phyloP scores from a whole-genome alignment of 2,329 filamentous ascomycete species.

The Elsinoe arachidis region DNA sequence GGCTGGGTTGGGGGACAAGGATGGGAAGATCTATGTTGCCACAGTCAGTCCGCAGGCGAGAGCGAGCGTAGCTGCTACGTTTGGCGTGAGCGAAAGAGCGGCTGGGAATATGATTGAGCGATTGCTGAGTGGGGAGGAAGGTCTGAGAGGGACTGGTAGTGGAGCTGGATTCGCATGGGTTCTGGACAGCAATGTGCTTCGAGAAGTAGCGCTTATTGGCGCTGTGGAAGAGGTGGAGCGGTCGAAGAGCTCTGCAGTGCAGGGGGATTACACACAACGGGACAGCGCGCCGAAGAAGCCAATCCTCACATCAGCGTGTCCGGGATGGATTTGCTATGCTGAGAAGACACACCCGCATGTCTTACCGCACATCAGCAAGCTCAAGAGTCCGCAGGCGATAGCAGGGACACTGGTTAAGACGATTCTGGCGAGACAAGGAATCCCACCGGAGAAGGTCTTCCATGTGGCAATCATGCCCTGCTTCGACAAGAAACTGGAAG shows the following conservation, averaged over 20 bases:
- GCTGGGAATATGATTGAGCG: conserved; percentile 77
- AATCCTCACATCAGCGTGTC: conserved; percentile 81
- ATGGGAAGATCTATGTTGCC: conserved; percentile 76
- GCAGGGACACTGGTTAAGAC: conserved; percentile 87
- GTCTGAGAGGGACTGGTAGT: conserved; percentile 62
- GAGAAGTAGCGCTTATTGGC: conserved; percentile 70
- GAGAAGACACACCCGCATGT: conserved; percentile 96
- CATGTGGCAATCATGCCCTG: conserved; percentile 96
- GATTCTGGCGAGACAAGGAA: conserved; percentile 60
- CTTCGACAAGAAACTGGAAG: conserved; percentile 98
- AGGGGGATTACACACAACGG: conserved; percentile 15
- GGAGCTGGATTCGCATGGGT: conserved; percentile 80
- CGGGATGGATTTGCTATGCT: conserved; percentile 97
- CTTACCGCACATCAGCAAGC: conserved; percentile 76
- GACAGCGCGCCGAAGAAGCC: conserved; percentile 48
- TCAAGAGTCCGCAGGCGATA: conserved; percentile 91
- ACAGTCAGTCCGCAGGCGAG: conserved; percentile 87
- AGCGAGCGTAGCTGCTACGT: conserved; percentile 80
- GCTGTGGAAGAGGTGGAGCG: conserved; percentile 40
- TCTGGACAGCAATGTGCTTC: conserved; percentile 75
- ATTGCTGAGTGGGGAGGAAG: conserved; percentile 61
- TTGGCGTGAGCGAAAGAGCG: conserved; percentile 61
- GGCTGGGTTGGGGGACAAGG: conserved; percentile 17
- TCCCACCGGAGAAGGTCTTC: conserved; percentile 77
- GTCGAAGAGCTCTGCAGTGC: conserved; percentile 22